These are phyloP conservation scores for Cercospora sojina DNA, from an alignment of 2,329 filamentous ascomycete species.

Conservation along the genomic window DNA sequence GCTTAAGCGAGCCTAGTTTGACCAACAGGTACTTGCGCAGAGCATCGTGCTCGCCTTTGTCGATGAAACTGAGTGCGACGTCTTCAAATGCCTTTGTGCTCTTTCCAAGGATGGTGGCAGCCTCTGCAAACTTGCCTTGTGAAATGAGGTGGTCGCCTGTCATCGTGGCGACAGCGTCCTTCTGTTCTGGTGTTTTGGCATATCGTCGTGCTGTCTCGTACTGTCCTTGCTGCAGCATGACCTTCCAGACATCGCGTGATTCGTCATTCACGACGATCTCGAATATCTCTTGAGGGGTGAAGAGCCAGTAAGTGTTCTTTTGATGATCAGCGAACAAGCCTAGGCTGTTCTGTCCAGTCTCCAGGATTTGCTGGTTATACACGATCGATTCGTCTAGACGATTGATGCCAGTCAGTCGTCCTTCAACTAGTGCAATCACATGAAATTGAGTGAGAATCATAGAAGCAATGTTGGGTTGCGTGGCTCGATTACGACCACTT, in stretches of 20 bases:
- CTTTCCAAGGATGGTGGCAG: conserved; percentile 85
- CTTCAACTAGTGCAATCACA: conserved; percentile 77
- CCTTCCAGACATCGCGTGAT: conserved; percentile 89
- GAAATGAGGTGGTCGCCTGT: conserved; percentile 85
- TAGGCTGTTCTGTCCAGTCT: conserved; percentile 74
- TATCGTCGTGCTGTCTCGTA: conserved; percentile 87
- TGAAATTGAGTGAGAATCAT: conserved; percentile 93
- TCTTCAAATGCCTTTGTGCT: conserved; percentile 98
- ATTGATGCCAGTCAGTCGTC: conserved; percentile 80
- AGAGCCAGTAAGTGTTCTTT: conserved; percentile 97
- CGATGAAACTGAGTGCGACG: conserved; percentile 86
- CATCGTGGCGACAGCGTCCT: conserved; percentile 85
- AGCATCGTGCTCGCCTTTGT: conserved; percentile 85
- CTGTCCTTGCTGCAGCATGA: conserved; percentile 81
- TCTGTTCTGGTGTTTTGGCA: conserved; percentile 75
- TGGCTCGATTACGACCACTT: conserved; percentile 62
- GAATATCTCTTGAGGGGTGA: conserved; percentile 86
- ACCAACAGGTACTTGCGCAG: conserved; percentile 84
- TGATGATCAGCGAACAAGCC: conserved; percentile 85
- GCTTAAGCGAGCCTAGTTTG: conserved; percentile 79
- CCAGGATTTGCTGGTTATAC: conserved; percentile 83
- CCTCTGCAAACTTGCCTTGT: conserved; percentile 79
- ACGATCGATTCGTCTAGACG: conserved; percentile 80
- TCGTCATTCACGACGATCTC: conserved; percentile 91
- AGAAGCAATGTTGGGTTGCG: conserved; percentile 72